Base-by-base conservation (phyloP, 257 asterid species). In the Salvia miltiorrhiza region DNA sequence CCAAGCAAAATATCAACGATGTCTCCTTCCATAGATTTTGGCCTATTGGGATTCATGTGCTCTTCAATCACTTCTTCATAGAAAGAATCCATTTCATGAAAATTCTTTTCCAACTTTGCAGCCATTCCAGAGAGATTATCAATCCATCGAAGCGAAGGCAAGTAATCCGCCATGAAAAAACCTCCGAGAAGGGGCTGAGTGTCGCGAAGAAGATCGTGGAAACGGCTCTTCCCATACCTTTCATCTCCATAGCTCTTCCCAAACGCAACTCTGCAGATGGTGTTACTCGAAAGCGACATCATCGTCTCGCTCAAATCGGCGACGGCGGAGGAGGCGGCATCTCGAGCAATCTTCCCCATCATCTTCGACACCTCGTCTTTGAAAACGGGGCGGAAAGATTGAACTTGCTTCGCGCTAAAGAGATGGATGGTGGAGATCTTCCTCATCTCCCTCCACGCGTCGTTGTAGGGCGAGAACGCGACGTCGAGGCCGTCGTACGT, bases 401-500 rank as follows among this genome's bases (percentile, higher is more conserved):
- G 59, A 12, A 64, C 48, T 4, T 69, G 58, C 37, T 48, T 73
- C 4, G 3, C 0, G 52, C 69, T 62, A 1, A 77, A 69, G 1
- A 73, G 70, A 12, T 73, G 65, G 41, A 68, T 19, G 11, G 30
- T 50, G 11, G 65, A 28, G 0, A 78, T 9, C 41, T 69, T 73
- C 35, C 70, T 65, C 73, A 55, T 47, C 56, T 78, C 79, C 17
- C 76, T 41, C 79, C 79, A 77, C 2, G 21, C 1, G 12, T 67
- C 65, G 28, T 30, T 39, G 21, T 73, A 69, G 0, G 56, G 10
- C 0, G 79, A 68, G 9, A 73, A 56, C 2, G 59, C 69, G 2
- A 79, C 17, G 49, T 79, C 83, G 0, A 45, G 41, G 32, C 56
- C 40, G 62, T 63, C 56, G 33, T 79, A 79, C 9, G 80, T 61